Conservation (phyloP, 176 grass and related monocot genomes). For the Poa annua region DNA sequence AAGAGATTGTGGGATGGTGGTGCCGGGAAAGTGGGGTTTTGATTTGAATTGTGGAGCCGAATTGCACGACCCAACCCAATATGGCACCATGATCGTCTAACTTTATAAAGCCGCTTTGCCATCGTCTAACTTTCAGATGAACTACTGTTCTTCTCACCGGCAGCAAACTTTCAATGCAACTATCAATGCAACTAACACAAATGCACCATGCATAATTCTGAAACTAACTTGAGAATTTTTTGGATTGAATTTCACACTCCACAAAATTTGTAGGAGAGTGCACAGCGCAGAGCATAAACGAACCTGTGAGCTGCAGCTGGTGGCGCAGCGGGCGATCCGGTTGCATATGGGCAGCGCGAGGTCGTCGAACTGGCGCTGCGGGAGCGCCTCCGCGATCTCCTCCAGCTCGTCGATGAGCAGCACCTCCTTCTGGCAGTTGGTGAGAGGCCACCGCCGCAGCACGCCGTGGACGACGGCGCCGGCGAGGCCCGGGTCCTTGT, state of each 20-base stretch:
- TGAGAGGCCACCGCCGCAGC: conserved; percentile 68
- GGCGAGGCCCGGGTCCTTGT: conserved; percentile 56
- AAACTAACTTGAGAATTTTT: not conserved
- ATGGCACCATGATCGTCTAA: no score
- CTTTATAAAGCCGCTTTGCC: conserved; percentile 63
- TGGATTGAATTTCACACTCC: not conserved
- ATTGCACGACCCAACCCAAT: not conserved
- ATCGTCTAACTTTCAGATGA: conserved; percentile 1
- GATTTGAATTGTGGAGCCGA: not conserved
- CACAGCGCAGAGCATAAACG: no score
- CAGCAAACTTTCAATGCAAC: conserved; percentile 27
- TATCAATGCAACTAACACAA: not conserved
- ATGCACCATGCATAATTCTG: not conserved
- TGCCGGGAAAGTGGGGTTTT: not conserved
- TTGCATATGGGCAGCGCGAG: conserved; percentile 66
- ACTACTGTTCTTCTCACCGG: conserved; percentile 13
- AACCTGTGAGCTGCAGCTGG: conserved; percentile 84
- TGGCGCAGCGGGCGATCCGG: conserved; percentile 63
- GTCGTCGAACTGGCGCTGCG: conserved; percentile 47
- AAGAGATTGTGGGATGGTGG: not conserved
- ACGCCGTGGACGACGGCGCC: conserved; percentile 49
- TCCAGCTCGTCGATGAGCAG: conserved; percentile 87
- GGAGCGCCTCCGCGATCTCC: conserved; percentile 58
- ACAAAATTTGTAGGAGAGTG: no score
- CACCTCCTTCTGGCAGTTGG: conserved; percentile 89